phyloP scores from a whole-genome alignment of 331 rosid species.

The Arachis monticola region DNA sequence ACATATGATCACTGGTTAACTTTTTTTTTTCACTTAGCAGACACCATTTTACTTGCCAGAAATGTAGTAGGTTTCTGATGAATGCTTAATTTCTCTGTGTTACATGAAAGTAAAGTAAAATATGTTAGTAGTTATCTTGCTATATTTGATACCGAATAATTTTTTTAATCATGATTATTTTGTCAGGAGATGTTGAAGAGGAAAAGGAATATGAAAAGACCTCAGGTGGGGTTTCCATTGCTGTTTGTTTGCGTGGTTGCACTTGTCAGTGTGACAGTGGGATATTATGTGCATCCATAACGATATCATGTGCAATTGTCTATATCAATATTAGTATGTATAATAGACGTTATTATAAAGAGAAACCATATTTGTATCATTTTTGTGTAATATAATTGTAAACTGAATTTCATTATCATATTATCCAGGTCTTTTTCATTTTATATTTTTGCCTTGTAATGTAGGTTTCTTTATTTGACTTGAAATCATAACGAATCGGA shows the following conservation, averaged over 20 bases:
- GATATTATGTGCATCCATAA: conserved; percentile 62
- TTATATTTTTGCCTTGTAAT: not conserved
- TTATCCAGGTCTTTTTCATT: not conserved
- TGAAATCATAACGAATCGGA: not conserved
- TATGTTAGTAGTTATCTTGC: not conserved
- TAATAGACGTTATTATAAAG: not conserved
- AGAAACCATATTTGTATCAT: too few species aligned
- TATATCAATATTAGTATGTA: not conserved
- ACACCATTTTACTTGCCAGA: not conserved
- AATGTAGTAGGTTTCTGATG: conserved; percentile 6
- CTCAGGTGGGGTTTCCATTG: conserved; percentile 66
- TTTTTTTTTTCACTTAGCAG: not conserved
- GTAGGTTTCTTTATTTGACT: not conserved
- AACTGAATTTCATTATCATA: conserved; percentile 15
- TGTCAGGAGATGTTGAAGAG: conserved; percentile 60
- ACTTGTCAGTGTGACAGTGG: conserved; percentile 57
- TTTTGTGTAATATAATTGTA: conserved; percentile 9
- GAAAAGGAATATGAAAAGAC: conserved; percentile 43
- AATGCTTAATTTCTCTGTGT: conserved; percentile 2
- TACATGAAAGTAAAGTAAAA: conserved; percentile 3
- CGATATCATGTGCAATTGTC: conserved; percentile 5
- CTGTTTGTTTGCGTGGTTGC: conserved; percentile 64
- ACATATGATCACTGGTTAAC: too few species aligned
- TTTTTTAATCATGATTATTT: conserved; percentile 22
- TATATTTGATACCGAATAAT: conserved; percentile 8